Conservation (phyloP, 257 asterid species). For the Haberlea rhodopensis region DNA sequence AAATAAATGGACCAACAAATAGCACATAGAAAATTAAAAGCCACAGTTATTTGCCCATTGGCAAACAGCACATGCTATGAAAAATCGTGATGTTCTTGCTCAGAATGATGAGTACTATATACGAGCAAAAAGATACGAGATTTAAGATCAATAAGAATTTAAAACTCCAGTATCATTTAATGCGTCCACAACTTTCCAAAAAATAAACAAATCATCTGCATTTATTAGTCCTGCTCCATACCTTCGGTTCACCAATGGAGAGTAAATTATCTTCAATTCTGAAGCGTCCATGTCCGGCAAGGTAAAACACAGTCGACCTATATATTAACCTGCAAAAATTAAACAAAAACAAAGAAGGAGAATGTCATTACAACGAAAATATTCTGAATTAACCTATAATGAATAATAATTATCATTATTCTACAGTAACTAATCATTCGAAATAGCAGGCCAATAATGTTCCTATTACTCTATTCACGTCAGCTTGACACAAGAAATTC, state of each 20-base stretch:
- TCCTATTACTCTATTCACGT: conserved; percentile 23
- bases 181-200: neutral
- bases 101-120: conserved; percentile 4
- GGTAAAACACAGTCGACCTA: conserved; percentile 22
- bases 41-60: neutral
- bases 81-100: neutral
- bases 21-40: neutral
- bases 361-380: conserved; percentile 21
- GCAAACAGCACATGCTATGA: neutral
- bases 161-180: conserved; percentile 2
- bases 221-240: conserved; percentile 25
- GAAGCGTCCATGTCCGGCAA: conserved; percentile 52
- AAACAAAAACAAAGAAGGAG: neutral
- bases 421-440: conserved; percentile 21
- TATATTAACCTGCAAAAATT: conserved; percentile 38
- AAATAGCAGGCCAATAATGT: conserved; percentile 27
- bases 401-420: neutral
- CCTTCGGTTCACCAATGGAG: conserved; percentile 93
- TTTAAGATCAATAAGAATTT: conserved; percentile 3
- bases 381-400: conserved; percentile 16
- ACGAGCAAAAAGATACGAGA: neutral
- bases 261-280: conserved; percentile 75
- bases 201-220: conserved; percentile 13
- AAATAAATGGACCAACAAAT: neutral
- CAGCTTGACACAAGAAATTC: conserved; percentile 22